phyloP scores from a whole-genome alignment of 208 protist genomes.

The Acanthamoeba rhysodes region DNA sequence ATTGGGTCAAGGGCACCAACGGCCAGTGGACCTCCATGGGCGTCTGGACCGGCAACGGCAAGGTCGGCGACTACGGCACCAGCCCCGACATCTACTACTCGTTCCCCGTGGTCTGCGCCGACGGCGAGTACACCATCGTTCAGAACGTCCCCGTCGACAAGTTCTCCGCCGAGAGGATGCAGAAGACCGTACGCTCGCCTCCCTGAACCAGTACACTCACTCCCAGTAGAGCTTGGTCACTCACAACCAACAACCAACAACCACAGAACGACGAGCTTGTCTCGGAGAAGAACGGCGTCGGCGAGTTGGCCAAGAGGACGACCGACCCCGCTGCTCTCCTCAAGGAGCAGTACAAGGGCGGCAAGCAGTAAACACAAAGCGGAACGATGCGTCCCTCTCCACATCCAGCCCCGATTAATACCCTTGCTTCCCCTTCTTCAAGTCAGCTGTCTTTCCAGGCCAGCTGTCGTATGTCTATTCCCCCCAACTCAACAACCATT shows the following conservation, averaged over 20 bases:
- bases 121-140: constrained; percentile 71
- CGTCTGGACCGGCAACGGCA: constrained; percentile 70
- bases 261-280: constrained; percentile 50
- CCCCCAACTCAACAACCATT: too few species aligned
- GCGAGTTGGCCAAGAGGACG: constrained; percentile 24
- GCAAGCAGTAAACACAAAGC: constrained; percentile 1
- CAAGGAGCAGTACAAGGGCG: constrained; percentile 56
- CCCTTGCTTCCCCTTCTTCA: background rate
- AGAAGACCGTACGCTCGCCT: constrained; percentile 61
- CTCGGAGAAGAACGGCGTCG: constrained; percentile 47
- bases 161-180: constrained; percentile 77
- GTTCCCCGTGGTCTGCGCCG: constrained; percentile 76
- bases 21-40: constrained; percentile 72
- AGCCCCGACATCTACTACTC: constrained; percentile 76
- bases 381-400: constrained; percentile 7
- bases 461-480: too few species aligned
- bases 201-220: background rate
- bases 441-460: background rate
- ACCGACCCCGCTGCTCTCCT: constrained; percentile 34
- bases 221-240: background rate
- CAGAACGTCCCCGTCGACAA: constrained; percentile 76
- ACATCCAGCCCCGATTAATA: background rate
- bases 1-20: constrained; percentile 90
- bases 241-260: too few species aligned
- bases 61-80: constrained; percentile 74